Percentiles rank a stretch among this genome's conserved stretches.
These are phyloP conservation scores for Botrytis sinoallii DNA, from an alignment of 2,329 filamentous ascomycete genomes.

Conservation along the genomic window DNA sequence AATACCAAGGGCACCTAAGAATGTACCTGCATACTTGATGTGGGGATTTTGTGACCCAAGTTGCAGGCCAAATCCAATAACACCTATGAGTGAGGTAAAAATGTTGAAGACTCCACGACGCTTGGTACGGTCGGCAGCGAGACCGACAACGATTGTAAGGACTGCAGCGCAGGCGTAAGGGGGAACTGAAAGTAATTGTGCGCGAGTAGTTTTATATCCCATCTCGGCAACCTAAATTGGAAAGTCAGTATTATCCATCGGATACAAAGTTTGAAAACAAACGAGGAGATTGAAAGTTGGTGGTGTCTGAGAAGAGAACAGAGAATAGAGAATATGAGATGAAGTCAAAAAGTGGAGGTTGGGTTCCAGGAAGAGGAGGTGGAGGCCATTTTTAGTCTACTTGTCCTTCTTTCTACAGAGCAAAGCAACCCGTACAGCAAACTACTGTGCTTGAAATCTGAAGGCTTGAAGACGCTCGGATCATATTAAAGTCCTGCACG, in stretches of 20 bases:
- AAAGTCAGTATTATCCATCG: background rate
- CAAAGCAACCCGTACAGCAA: background rate
- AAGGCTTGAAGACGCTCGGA: background rate
- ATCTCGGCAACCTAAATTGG: slow-evolving; percentile 48
- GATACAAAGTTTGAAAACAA: background rate
- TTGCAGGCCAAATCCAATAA: slow-evolving; percentile 79
- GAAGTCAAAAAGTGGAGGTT: background rate
- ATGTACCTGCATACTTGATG: slow-evolving; percentile 77
- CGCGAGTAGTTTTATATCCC: slow-evolving; percentile 54
- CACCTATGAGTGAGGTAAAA: slow-evolving; percentile 62
- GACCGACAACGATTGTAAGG: slow-evolving; percentile 67
- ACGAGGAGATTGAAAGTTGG: accelerated
- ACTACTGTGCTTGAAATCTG: background rate
- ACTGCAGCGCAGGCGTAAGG: slow-evolving; percentile 71
- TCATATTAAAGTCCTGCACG: background rate
- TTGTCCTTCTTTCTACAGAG: background rate
- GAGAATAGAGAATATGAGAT: background rate
- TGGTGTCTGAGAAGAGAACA: background rate
- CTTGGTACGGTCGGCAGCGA: slow-evolving; percentile 70
- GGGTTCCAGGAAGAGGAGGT: background rate
- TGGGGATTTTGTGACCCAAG: slow-evolving; percentile 59
- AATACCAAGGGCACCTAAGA: slow-evolving; percentile 80
- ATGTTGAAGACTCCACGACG: slow-evolving; percentile 81
- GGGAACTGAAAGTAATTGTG: slow-evolving; percentile 72
- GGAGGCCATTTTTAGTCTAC: background rate